Evolutionary conservation across 495 filamentous ascomycete genomes (phyloP).

Genomic region (Aspergillus egyptiacus): DNA sequence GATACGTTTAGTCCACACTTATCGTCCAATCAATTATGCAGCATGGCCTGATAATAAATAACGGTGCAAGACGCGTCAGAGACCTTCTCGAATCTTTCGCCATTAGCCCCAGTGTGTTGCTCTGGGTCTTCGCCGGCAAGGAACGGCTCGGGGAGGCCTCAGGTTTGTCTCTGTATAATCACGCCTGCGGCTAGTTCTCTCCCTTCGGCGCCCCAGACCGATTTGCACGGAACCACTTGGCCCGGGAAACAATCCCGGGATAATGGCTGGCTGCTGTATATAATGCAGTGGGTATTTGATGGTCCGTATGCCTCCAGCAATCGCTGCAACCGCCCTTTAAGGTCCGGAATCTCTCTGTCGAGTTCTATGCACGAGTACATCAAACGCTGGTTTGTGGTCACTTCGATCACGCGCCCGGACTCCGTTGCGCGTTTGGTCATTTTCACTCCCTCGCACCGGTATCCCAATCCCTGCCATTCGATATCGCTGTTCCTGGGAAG

Average conservation of each 20-base stretch:
- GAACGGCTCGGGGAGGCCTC: background rate
- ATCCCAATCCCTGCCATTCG: constrained; percentile 63
- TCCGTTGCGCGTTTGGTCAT: constrained; percentile 11
- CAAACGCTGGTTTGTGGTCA: constrained; percentile 19
- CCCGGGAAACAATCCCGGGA: constrained; percentile 23
- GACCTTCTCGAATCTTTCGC: constrained; percentile 12
- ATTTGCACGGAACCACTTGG: constrained; percentile 44
- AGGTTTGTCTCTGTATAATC: constrained; percentile 28
- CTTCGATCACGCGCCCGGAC: constrained; percentile 18
- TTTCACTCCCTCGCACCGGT: constrained; percentile 24
- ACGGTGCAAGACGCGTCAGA: background rate
- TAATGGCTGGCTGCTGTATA: constrained; percentile 32
- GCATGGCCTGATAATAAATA: background rate
- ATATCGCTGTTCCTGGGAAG: constrained; percentile 63
- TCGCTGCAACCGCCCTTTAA: constrained; percentile 21
- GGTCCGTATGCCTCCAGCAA: constrained; percentile 15
- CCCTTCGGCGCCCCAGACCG: constrained; percentile 41
- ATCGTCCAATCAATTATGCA: constrained; percentile 6
- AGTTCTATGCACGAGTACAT: constrained; percentile 33
- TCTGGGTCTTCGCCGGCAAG: background rate
- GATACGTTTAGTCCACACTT: constrained; percentile 6
- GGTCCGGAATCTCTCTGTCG: constrained; percentile 10
- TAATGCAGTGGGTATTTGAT: constrained; percentile 23
- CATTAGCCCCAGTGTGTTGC: constrained; percentile 4
- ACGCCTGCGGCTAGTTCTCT: constrained; percentile 33